A percentile compares a stretch with the other conserved stretches of the same genome.
Evolutionary conservation across 148 eudicot genomes (phyloP).

Genomic region (Vaccinium vitisidaea): DNA sequence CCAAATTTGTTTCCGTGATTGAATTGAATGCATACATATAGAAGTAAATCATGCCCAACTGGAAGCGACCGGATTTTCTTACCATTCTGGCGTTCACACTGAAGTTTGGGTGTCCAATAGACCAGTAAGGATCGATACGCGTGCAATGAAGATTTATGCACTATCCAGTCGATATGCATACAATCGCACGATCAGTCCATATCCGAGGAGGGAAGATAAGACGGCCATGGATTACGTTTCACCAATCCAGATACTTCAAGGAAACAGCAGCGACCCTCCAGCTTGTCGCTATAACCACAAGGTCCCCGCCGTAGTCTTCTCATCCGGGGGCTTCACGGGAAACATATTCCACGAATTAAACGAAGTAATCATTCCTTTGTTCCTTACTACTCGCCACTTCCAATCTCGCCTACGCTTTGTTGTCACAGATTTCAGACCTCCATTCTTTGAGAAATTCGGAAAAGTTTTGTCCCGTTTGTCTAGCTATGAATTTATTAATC

Average conservation of each 20-base stretch:
- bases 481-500: no score
- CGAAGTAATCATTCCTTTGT: no score
- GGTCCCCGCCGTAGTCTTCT: no score
- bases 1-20: neutral
- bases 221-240: slow-evolving; percentile 23
- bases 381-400: no score
- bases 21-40: slow-evolving; percentile 2
- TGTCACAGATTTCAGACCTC: no score
- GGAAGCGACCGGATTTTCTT: slow-evolving; percentile 34
- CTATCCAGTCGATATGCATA: slow-evolving; percentile 5
- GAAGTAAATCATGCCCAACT: slow-evolving; percentile 26
- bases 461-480: no score
- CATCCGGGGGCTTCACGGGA: no score
- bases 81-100: slow-evolving; percentile 24
- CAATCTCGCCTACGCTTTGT: no score
- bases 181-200: slow-evolving; percentile 29
- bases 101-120: slow-evolving; percentile 32
- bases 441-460: no score
- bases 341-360: no score
- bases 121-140: slow-evolving; percentile 29
- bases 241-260: slow-evolving; percentile 43
- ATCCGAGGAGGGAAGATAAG: slow-evolving; percentile 45
- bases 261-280: no score
- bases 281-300: no score
- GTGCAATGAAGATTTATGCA: slow-evolving; percentile 22